A percentile compares a stretch with the other conserved stretches of the same genome.
These are phyloP conservation scores for Cylindrotheca fusiformis DNA, from an alignment of 108 stramenopile genomes.

Conservation along the genomic window DNA sequence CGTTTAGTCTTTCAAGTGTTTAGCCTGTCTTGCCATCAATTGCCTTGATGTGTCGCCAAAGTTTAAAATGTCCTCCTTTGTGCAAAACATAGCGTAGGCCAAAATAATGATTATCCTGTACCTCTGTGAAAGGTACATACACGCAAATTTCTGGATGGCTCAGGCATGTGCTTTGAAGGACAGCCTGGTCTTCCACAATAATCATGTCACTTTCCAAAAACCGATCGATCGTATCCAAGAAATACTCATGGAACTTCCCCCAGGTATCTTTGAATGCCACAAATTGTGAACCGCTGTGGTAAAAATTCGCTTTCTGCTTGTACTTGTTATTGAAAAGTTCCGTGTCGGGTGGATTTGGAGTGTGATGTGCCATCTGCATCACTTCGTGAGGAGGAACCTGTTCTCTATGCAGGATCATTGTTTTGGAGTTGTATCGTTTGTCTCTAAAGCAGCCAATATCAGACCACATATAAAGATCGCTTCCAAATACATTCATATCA, in stretches of 20 bases:
- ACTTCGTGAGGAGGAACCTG: conserved; percentile 35
- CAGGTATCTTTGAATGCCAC: conserved; percentile 40
- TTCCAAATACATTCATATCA: conserved; percentile 43
- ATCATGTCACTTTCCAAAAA: conserved; percentile 51
- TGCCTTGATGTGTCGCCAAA: conserved; percentile 23
- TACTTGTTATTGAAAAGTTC: conserved; percentile 48
- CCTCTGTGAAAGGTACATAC: conserved; percentile 36
- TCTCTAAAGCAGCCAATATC: conserved; percentile 67
- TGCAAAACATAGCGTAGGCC: conserved; percentile 45
- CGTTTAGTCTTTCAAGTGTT: no score
- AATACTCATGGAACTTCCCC: conserved; percentile 45
- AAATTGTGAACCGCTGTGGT: conserved; percentile 52
- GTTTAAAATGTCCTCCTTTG: conserved; percentile 24
- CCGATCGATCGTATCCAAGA: conserved; percentile 35
- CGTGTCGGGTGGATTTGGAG: conserved; percentile 31
- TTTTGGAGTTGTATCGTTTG: conserved; percentile 29
- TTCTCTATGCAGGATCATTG: conserved; percentile 37
- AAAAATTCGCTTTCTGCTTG: conserved; percentile 36
- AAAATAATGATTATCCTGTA: conserved; percentile 57
- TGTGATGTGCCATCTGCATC: conserved; percentile 53
- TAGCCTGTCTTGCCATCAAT: not conserved
- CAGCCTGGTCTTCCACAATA: conserved; percentile 60
- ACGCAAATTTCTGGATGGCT: conserved; percentile 45
- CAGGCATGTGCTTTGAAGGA: conserved; percentile 46
- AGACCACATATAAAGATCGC: conserved; percentile 50